Evolutionary conservation across 2,329 filamentous ascomycete genomes (phyloP), one percentile per base, ranked within the genome.

Genomic region (Onygenales sp.): DNA sequence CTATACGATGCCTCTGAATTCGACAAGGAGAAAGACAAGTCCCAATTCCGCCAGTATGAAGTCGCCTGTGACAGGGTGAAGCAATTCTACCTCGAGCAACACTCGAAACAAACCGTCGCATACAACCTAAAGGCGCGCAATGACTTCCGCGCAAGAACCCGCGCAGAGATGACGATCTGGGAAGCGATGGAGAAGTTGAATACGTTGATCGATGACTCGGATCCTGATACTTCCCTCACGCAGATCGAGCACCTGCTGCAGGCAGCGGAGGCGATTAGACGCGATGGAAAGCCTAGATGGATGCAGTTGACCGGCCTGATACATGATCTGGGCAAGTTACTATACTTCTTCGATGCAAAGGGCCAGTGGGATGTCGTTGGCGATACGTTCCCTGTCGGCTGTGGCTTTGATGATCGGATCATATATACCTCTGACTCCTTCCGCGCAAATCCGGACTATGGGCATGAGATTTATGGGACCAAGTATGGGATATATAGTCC

Each of bases 321-420:
- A 51, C 73, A 75, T 54, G 72, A 75, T 42, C 62, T 75, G 21
- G 73, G 72, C 51, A 75, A 74, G 61, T 62, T 75, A 9, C 65
- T 75, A 11, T 74, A 67, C 62, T 74, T 75, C 62, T 74, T 87
- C 73, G 87, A 82, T 56, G 88, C 87, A n/a, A 75, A 85, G 63
- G 89, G 89, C 50, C 90, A 95, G 73, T 95, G 90, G 90, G 89
- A 94, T 65, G 89, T 95, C 2, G 90, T 95, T 21, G 90, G 90
- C 54, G 72, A 75, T 52, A 75, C 72, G 0, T 75, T 75, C 61
- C 69, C 71, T 34, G 72, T 74, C 4, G 72, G 72, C 37, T 72
- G 69, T 52, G 70, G 59, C 27, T 74, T 74, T 65, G 84, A 88
- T 65, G 74, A 84, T 56, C 76, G 79, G 59, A 92, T 92, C 75